Evolutionary conservation across 2,329 filamentous ascomycete genomes (phyloP), one percentile per base, ranked within the genome.

Genomic region (Alternaria sp.): DNA sequence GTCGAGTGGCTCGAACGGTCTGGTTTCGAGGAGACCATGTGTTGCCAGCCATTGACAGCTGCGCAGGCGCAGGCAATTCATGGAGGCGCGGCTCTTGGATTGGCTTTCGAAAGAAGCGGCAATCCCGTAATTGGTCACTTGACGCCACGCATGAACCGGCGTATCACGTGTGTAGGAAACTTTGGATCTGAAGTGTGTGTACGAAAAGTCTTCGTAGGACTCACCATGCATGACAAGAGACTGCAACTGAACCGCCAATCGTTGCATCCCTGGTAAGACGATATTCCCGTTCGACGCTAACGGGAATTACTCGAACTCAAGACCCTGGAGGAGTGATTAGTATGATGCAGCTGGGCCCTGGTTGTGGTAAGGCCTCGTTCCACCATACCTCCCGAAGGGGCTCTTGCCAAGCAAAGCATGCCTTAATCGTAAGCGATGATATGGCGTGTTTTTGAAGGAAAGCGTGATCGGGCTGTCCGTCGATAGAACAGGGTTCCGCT

Each of bases 11-110:
- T 44, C 38, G 22, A 53, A 32, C 54, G 52, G 52, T 38, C 48
- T 40, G 48, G 45, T 60, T 56, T 34, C 45, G 46, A 51, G 36
- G 45, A 44, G 27, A 36, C 30, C 51, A 56, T 50, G 20, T 12
- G n/a, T 22, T 6, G 41, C 18, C 11, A 28, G 14, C 34, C 51
- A 48, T 8, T 49, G 28, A 38, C 18, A 40, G 22, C 10, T 22
- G 22, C 28, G 7, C 22, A n/a, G 7, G 36, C 14, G 22, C 5
- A 34, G 34, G 18, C 11, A 25, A 27, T 49, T 28, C 25, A 44
- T 9, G 27, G 28, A 43, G 20, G 32, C 36, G 57, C 30, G 57
- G 44, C 44, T 44, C 27, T 38, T 43, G 30, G 28, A 30, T 9
- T 40, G 22, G 34, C 22, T 18, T 25, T 40, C 36, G 34, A 22